Evolutionary conservation across 148 eudicot genomes (phyloP).

Genomic region (Rhododendron henanense): DNA sequence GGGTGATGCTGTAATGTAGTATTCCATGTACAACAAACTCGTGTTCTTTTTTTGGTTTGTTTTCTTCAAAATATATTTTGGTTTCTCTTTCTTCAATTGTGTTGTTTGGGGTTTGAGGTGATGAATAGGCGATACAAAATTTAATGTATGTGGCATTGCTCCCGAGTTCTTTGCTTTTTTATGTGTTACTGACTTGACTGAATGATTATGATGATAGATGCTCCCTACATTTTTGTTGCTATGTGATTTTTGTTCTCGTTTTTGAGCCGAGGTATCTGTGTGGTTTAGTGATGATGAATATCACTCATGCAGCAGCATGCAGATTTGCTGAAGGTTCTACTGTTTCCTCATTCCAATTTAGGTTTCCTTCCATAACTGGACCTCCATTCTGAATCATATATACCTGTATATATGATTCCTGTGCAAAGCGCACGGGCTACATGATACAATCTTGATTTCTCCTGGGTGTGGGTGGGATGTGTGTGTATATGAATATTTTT

Average conservation of each 20-base stretch:
- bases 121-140: slow-evolving; percentile 9
- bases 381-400: too few relatives aligned
- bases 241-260: background rate
- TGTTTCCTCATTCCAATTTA: background rate
- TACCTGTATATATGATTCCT: background rate
- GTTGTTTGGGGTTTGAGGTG: slow-evolving; percentile 14
- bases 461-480: background rate
- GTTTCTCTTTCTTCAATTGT: background rate
- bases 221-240: background rate
- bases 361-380: background rate
- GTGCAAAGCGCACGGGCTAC: background rate
- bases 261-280: background rate
- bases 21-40: background rate
- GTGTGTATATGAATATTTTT: background rate
- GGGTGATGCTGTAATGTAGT: slow-evolving; percentile 22
- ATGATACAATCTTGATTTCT: background rate
- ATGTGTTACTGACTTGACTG: background rate
- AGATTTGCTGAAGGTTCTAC: background rate
- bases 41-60: background rate
- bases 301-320: background rate
- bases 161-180: background rate
- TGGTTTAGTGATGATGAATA: background rate
- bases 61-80: background rate
- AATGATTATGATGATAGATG: background rate
- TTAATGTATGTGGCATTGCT: slow-evolving; percentile 7